phyloP scores from a whole-genome alignment of 1,284 basidiomycete species.

The Ceratorhiza oryzae-sativae region DNA sequence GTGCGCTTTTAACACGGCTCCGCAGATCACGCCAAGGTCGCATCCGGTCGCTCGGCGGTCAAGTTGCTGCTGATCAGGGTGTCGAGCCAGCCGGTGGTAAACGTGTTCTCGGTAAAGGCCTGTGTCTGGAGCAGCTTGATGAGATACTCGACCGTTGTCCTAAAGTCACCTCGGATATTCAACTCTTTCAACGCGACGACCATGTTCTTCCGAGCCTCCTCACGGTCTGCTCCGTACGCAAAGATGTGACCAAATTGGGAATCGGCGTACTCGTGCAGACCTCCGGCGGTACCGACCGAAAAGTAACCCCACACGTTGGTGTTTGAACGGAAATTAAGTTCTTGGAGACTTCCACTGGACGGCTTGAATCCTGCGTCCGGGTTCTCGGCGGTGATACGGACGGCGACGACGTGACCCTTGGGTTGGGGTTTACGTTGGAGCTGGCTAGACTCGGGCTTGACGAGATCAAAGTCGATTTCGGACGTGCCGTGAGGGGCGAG shows the following conservation, averaged over 20 bases:
- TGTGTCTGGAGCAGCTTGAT: conserved; percentile 97
- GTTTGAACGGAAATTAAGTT: conserved; percentile 99
- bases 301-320: conserved; percentile 99
- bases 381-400: conserved; percentile 99
- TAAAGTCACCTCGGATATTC: conserved; percentile 98
- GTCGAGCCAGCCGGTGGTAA: conserved; percentile 99
- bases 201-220: conserved; percentile 98
- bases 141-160: conserved; percentile 98
- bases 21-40: conserved; percentile 94
- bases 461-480: conserved; percentile 97
- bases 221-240: conserved; percentile 96
- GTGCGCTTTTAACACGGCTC: conserved; percentile 96
- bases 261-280: conserved; percentile 98
- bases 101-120: conserved; percentile 95
- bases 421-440: conserved; percentile 95
- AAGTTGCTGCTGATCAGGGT: conserved; percentile 95
- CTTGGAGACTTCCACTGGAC: conserved; percentile 94
- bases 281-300: conserved; percentile 94
- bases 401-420: conserved; percentile 98
- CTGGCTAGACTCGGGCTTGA: conserved; percentile 83
- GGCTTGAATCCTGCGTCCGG: conserved; percentile 99
- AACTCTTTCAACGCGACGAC: conserved; percentile 98
- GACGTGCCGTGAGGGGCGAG: conserved; percentile 86
- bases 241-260: conserved; percentile 99
- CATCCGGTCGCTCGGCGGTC: conserved; percentile 95